These are phyloP conservation scores for Fusarium sp. DNA, from an alignment of 2,329 filamentous ascomycete species.

Conservation along the genomic window DNA sequence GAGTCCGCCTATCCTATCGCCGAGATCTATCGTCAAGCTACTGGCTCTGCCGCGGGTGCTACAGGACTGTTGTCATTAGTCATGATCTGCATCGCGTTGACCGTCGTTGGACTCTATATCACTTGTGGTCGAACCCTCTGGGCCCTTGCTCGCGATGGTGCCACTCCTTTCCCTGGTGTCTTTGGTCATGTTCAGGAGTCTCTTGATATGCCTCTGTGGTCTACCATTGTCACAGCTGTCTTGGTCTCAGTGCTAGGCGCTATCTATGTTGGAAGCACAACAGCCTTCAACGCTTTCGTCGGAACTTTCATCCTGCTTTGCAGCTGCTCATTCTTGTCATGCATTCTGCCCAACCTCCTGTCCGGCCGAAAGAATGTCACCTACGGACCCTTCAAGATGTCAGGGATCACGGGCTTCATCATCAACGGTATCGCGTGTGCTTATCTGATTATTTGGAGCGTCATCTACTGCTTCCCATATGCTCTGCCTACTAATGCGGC, in stretches of 20 bases:
- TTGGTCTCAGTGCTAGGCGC: slow-evolving; percentile 69
- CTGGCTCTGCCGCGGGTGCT: slow-evolving; percentile 64
- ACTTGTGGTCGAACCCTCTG: slow-evolving; percentile 59
- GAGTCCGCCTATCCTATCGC: slow-evolving; percentile 73
- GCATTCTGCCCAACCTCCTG: slow-evolving; percentile 72
- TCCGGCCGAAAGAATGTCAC: slow-evolving; percentile 55
- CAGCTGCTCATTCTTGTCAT: slow-evolving; percentile 67
- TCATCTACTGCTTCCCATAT: slow-evolving; percentile 75
- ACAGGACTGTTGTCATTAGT: slow-evolving; percentile 64
- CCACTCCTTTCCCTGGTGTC: slow-evolving; percentile 52
- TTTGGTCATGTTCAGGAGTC: slow-evolving; percentile 51
- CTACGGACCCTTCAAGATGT: slow-evolving; percentile 73
- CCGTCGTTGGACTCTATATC: slow-evolving; percentile 56
- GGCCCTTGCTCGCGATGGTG: slow-evolving; percentile 59
- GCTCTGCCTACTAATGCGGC: slow-evolving; percentile 60
- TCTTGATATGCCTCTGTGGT: slow-evolving; percentile 56
- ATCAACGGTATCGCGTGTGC: slow-evolving; percentile 67
- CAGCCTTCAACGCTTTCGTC: slow-evolving; percentile 77
- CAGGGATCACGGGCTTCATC: slow-evolving; percentile 61
- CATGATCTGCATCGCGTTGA: slow-evolving; percentile 56
- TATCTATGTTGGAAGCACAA: slow-evolving; percentile 76
- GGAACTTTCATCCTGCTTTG: slow-evolving; percentile 61
- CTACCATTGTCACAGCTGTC: slow-evolving; percentile 64
- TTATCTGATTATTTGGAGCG: slow-evolving; percentile 73
- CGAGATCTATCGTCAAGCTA: slow-evolving; percentile 75